These are phyloP conservation scores for Colletotrichum sp. DNA, from an alignment of 2,329 filamentous ascomycete genomes.

Conservation along the genomic window DNA sequence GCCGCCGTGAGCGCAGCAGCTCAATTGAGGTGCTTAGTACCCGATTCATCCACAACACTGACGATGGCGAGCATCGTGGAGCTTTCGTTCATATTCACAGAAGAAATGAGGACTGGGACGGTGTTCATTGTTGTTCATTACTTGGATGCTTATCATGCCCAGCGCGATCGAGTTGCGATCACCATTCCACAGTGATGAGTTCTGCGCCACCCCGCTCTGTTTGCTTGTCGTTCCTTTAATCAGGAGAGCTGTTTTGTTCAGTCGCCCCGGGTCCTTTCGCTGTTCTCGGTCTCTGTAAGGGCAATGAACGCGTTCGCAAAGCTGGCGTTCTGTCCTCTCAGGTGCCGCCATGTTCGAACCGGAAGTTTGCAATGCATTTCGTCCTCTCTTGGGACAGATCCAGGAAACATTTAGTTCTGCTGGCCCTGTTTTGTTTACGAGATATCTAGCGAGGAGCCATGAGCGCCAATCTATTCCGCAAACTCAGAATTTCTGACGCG, in stretches of 20 bases:
- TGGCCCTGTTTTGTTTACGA: background rate
- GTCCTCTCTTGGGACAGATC: background rate
- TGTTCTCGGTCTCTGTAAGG: background rate
- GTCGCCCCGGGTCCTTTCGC: accelerated
- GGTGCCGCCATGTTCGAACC: background rate
- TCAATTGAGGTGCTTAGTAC: background rate
- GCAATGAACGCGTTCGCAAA: background rate
- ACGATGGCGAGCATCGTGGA: accelerated
- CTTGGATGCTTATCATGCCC: background rate
- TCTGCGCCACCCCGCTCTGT: background rate
- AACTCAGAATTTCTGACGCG: background rate
- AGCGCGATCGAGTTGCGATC: background rate
- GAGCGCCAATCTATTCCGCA: background rate
- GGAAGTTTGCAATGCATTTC: background rate
- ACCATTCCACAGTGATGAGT: background rate
- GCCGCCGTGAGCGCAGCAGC: background rate
- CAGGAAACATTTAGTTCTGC: background rate
- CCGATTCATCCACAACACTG: background rate
- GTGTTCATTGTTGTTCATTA: background rate
- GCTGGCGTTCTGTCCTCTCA: background rate
- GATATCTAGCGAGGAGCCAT: background rate
- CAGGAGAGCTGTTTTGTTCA: background rate
- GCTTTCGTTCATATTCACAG: background rate
- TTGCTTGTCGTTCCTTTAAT: no score
- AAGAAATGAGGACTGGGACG: accelerated